phyloP scores from a whole-genome alignment of 176 grass and related monocot genomes.

The Hyparrhenia diplandra region DNA sequence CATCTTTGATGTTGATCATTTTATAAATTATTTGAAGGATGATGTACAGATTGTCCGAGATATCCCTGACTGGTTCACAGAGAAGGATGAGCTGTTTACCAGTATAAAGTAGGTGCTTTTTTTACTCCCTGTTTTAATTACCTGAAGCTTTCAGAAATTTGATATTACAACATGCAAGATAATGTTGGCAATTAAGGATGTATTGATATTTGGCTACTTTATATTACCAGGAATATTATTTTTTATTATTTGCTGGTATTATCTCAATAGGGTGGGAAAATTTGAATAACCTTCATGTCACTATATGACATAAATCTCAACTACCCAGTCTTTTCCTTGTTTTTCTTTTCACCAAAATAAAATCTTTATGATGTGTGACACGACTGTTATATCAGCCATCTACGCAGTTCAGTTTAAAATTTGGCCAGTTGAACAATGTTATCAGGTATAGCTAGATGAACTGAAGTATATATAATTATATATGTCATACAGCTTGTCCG shows the following conservation, averaged over 20 bases:
- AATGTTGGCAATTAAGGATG: background rate
- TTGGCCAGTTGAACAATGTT: too few relatives aligned
- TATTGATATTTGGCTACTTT: background rate
- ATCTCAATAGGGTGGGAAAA: background rate
- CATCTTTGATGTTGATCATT: slow-evolving; percentile 76
- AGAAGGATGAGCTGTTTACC: slow-evolving; percentile 80
- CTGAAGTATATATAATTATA: too few relatives aligned
- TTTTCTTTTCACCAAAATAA: background rate
- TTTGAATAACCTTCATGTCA: background rate
- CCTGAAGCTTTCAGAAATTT: background rate
- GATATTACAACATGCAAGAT: background rate
- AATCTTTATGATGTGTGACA: background rate
- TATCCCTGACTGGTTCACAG: slow-evolving; percentile 79
- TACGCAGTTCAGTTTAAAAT: too few relatives aligned
- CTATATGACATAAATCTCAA: background rate
- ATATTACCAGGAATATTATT: background rate
- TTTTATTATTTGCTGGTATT: background rate
- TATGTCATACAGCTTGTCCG: too few relatives aligned
- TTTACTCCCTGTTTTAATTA: slow-evolving; percentile 5
- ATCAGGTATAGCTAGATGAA: too few relatives aligned
- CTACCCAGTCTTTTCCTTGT: background rate
- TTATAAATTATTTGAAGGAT: slow-evolving; percentile 86
- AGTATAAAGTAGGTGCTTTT: slow-evolving; percentile 59
- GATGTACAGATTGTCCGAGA: slow-evolving; percentile 70
- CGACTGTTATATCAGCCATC: too few relatives aligned